Conservation (phyloP, 345 rosid species). For the Carallia pectinifolia region DNA sequence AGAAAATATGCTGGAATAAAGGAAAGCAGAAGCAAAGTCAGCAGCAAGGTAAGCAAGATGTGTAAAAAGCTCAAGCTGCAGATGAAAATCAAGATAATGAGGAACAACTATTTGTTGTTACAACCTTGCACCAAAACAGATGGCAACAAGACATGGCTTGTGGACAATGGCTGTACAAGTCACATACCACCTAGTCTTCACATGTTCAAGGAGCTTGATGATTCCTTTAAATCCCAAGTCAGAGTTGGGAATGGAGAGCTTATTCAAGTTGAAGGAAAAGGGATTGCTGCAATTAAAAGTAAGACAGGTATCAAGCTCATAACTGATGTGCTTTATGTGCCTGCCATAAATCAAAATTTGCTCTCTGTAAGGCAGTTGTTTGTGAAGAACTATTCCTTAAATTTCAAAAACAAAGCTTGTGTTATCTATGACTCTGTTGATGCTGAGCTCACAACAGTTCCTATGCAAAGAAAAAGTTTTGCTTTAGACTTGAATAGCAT, state of each 20-base stretch:
- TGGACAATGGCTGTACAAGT: conserved; percentile 5
- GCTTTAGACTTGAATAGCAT: not conserved
- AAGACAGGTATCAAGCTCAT: not conserved
- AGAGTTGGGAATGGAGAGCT: not conserved
- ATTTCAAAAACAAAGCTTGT: not conserved
- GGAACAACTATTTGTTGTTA: not conserved
- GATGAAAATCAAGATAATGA: not conserved
- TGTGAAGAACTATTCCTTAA: no score
- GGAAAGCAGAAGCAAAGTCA: not conserved
- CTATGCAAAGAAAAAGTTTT: not conserved
- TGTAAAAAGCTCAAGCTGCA: not conserved
- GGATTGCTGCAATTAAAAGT: not conserved
- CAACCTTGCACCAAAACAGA: not conserved
- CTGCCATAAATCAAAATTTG: no score
- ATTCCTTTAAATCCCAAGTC: not conserved
- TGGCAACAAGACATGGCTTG: not conserved
- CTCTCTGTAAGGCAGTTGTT: no score
- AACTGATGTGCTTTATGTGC: not conserved
- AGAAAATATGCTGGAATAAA: not conserved
- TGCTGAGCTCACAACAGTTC: not conserved
- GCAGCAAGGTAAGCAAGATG: not conserved
- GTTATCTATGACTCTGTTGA: not conserved
- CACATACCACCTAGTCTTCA: not conserved
- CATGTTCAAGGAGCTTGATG: not conserved
- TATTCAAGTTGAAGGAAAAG: not conserved